Base-by-base conservation (phyloP, 2,329 filamentous ascomycete genomes). In the Fusarium aywerte region DNA sequence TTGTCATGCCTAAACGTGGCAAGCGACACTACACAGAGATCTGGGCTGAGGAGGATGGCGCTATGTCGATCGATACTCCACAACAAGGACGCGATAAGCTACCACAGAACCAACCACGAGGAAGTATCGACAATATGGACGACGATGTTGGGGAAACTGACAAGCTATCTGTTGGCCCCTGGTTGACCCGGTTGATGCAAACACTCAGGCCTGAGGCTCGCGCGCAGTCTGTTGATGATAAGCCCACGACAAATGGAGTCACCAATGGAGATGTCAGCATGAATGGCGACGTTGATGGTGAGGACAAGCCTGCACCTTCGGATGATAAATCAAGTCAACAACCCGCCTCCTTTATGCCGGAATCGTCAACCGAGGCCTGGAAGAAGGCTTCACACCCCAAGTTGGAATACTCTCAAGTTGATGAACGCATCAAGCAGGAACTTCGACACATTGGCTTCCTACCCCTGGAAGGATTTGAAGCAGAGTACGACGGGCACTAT, bases 11-110 rank as follows among this genome's bases (percentile, higher is more conserved):
- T 9, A 90, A 90, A 67, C 89, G 93, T 21, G 94, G 93, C 43
- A 91, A 92, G 76, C 90, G 89, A 71, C 90, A 93, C 74, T 99
- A 98, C 79, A 89, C 87, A 23, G 94, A 98, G 62, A 84, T 95
- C 11, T 99, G 96, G 96, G 91, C 93, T 0, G 93, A 97, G 69
- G 96, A 99, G 76, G 96, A 99, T 74, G 93, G 92, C 11, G 83
- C 87, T 45, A 90, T 93, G 83, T 85, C 89, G 35, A 81, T 94
- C 9, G 92, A 96, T 75, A 84, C 86, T 6, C 84, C 86, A 7
- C 83, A 86, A 33, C 83, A 86, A 62, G 83, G 83, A 23, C 83
- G 85, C 38, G 89, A 93, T 56, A 89, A 88, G 68, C 84, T 92
- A 8, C 86, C 92, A 1, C 84, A 91, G 2, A 97, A 97, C 74